A percentile compares a stretch with the other conserved stretches of the same genome.
phyloP scores from a whole-genome alignment of 306 rosid genomes.

The Ceratonia siliqua region DNA sequence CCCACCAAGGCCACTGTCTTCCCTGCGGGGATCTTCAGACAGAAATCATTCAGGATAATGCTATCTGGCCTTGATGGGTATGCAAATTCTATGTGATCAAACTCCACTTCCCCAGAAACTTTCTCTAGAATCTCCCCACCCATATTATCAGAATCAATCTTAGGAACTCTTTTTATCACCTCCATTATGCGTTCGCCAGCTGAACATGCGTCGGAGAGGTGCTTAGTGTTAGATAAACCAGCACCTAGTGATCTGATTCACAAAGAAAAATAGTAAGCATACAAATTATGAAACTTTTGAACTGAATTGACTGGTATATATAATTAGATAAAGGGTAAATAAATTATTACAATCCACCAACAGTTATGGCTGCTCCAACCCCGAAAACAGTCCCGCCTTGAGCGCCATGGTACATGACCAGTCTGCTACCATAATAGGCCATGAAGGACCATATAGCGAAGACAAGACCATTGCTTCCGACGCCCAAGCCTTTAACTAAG shows the following conservation, averaged over 20 bases:
- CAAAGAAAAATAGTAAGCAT: not conserved
- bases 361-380: conserved; percentile 74
- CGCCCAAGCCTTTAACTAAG: conserved; percentile 83
- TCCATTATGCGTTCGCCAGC: conserved; percentile 79
- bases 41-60: conserved; percentile 56
- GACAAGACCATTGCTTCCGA: conserved; percentile 84
- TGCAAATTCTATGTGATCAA: conserved; percentile 54
- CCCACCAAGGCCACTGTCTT: conserved; percentile 83
- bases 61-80: conserved; percentile 90
- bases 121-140: conserved; percentile 56
- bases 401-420: conserved; percentile 92
- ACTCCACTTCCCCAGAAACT: conserved; percentile 68
- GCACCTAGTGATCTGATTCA: conserved; percentile 69
- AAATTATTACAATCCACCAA: conserved; percentile 88
- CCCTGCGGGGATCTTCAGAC: conserved; percentile 69
- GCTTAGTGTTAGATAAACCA: conserved; percentile 77
- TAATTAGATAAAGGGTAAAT: not conserved
- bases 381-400: conserved; percentile 82
- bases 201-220: conserved; percentile 73
- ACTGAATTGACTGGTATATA: not conserved
- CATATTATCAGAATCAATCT: conserved; percentile 78
- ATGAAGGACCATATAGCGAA: conserved; percentile 93
- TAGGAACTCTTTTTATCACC: conserved; percentile 73
- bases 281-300: not conserved
- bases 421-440: conserved; percentile 74